Base-by-base conservation (phyloP, 1,139 yeast genomes). In the Pichia sp. region DNA sequence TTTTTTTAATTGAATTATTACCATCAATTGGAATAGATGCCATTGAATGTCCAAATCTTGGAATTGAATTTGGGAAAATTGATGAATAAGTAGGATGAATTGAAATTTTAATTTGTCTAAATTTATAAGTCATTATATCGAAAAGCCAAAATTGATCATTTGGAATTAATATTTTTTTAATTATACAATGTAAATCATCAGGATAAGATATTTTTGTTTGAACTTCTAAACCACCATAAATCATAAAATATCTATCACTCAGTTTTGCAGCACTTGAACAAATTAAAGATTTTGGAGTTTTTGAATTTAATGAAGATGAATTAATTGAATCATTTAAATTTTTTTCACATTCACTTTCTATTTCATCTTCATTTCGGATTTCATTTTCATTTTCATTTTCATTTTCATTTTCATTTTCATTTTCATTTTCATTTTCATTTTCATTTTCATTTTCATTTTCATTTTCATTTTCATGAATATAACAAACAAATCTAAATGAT, bases 191-290 rank as follows among this genome's bases (percentile, higher is more conserved):
- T 8, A 56, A 53, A 3, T 58, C 55, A 45, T 62, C 65, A 4
- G 68, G 62, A 30, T 63, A 53, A 3, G 53, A 49, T 7, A 63
- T 53, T 18, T 45, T 56, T 0, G 72, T 68, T 28, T 58, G 56
- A 5, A 74, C 52, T 50, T 74, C 73, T 49, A 74, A 67, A 0
- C 79, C 80, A 18, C 79, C 80, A 54, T 72, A 73, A 44, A 66
- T 65, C 46, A 73, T 60, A 27, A 72, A 66, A 52, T 72, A 70
- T 37, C 74, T 57, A 34, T 67, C 64, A 5, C 74, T 67, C 5
- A 75, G 55, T 42, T 60, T 62, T 8, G 67, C 61, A 3, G 69
- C 67, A 6, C 66, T 57, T 52, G 71, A 59, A 51, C 75, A 69
- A 25, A 73, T 52, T 18, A 74, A 49, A 0, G 75, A 66, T 5